Evolutionary conservation across 1,284 basidiomycete species (phyloP).

Genomic region (Cryptococcus sp.): DNA sequence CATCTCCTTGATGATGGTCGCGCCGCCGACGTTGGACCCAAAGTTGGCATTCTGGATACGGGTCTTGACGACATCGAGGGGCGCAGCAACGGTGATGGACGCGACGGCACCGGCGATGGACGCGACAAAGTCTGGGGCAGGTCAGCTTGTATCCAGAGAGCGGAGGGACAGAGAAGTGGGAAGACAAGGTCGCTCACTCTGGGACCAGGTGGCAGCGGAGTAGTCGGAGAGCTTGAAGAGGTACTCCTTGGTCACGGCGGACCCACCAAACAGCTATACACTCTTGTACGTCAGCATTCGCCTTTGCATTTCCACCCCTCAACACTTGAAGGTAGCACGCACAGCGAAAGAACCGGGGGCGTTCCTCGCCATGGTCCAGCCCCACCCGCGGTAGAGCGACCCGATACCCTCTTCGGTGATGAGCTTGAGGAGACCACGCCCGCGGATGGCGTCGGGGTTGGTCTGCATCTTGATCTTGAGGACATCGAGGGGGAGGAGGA

Average conservation of each 20-base stretch:
- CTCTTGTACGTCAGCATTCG: neutral
- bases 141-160: neutral
- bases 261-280: constrained; percentile 85
- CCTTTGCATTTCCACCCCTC: neutral
- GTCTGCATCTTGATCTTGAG: constrained; percentile 99
- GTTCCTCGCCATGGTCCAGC: constrained; percentile 97
- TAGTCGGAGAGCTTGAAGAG: constrained; percentile 85
- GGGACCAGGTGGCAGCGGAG: constrained; percentile 86
- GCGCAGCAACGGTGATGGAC: constrained; percentile 93
- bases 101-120: constrained; percentile 91
- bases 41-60: constrained; percentile 99
- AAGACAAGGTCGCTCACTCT: constrained; percentile 56
- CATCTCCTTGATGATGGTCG: constrained; percentile 81
- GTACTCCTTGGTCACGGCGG: constrained; percentile 91
- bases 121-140: constrained; percentile 69
- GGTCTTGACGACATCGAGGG: constrained; percentile 94
- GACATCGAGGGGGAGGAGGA: constrained; percentile 89
- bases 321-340: constrained; percentile 41
- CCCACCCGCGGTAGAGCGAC: constrained; percentile 92
- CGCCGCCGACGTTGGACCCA: constrained; percentile 78
- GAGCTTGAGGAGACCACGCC: constrained; percentile 83
- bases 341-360: constrained; percentile 94
- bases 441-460: constrained; percentile 92
- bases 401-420: constrained; percentile 84
- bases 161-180: neutral